These are phyloP conservation scores for Podila clonocystis DNA, from an alignment of 192 early-diverging fungal genomes.

Conservation along the genomic window DNA sequence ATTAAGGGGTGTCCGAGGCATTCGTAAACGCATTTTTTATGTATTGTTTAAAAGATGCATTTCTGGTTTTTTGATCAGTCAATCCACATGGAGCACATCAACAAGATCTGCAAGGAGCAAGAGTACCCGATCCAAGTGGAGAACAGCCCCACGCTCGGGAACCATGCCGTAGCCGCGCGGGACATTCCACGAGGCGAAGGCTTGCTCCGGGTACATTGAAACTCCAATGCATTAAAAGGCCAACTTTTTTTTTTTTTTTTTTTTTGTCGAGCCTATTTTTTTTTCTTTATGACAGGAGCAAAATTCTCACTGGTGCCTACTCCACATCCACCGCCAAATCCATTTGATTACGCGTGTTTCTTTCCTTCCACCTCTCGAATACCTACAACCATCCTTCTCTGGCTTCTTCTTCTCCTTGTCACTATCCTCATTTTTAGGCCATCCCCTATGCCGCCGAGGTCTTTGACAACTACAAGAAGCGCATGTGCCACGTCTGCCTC, in stretches of 20 bases:
- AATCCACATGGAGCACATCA: constrained; percentile 42
- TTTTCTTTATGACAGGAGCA: background rate
- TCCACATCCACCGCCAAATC: too few relatives aligned
- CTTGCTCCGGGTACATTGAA: constrained; percentile 26
- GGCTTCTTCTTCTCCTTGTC: background rate
- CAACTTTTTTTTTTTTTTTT: background rate
- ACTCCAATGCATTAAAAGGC: background rate
- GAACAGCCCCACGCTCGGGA: constrained; percentile 28
- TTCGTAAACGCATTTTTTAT: background rate
- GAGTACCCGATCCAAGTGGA: constrained; percentile 44
- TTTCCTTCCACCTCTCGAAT: too few relatives aligned
- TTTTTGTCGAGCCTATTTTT: background rate
- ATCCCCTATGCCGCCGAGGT: constrained; percentile 52
- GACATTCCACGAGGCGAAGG: constrained; percentile 49
- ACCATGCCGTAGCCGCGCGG: constrained; percentile 37
- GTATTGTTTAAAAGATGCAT: background rate
- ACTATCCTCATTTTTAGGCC: constrained; percentile 9
- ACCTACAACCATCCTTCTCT: background rate
- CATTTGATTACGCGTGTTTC: background rate
- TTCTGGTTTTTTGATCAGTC: background rate
- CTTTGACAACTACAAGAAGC: constrained; percentile 71
- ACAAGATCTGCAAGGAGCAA: constrained; percentile 24
- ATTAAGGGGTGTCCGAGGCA: background rate
- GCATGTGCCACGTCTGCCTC: constrained; percentile 71
- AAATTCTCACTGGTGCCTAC: background rate